phyloP scores from a whole-genome alignment of 129 eudicot genomes.

The Tagetes patula region DNA sequence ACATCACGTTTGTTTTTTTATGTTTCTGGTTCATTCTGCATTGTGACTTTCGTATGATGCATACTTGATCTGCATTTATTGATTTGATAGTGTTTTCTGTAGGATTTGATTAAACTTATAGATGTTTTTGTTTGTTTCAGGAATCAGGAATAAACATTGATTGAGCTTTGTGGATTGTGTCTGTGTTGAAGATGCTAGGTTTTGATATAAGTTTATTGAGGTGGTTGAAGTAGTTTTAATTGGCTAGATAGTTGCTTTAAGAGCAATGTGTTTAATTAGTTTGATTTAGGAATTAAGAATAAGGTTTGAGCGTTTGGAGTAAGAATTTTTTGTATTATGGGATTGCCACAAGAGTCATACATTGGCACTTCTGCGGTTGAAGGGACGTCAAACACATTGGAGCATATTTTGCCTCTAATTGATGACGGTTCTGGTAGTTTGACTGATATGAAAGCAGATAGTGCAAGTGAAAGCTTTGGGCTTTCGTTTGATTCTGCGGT shows the following conservation, averaged over 20 bases:
- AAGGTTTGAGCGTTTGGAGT: slow-evolving; percentile 14
- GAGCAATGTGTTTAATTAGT: slow-evolving; percentile 18
- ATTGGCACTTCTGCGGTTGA: slow-evolving; percentile 37
- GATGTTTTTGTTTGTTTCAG: background rate
- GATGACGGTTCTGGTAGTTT: slow-evolving; percentile 35
- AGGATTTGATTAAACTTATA: background rate
- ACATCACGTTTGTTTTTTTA: background rate
- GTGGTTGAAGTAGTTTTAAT: slow-evolving; percentile 5
- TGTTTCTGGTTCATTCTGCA: slow-evolving; percentile 14
- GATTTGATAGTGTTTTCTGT: slow-evolving; percentile 17
- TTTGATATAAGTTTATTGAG: slow-evolving; percentile 18
- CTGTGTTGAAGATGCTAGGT: slow-evolving; percentile 15
- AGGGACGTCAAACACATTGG: slow-evolving; percentile 35
- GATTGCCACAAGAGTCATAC: slow-evolving; percentile 66
- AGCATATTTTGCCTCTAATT: slow-evolving; percentile 28
- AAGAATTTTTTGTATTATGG: slow-evolving; percentile 41
- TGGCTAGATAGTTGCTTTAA: slow-evolving; percentile 12
- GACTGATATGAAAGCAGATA: slow-evolving; percentile 35
- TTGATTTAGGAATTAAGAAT: slow-evolving; percentile 24
- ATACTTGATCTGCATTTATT: slow-evolving; percentile 22
- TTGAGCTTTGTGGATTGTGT: slow-evolving; percentile 17
- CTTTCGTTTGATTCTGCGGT: slow-evolving; percentile 29
- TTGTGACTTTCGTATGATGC: slow-evolving; percentile 10
- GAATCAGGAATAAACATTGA: slow-evolving; percentile 32
- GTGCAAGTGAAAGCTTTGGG: slow-evolving; percentile 27